Evolutionary conservation across 2,329 filamentous ascomycete species (phyloP).

Genomic region (Boeremia exigua): DNA sequence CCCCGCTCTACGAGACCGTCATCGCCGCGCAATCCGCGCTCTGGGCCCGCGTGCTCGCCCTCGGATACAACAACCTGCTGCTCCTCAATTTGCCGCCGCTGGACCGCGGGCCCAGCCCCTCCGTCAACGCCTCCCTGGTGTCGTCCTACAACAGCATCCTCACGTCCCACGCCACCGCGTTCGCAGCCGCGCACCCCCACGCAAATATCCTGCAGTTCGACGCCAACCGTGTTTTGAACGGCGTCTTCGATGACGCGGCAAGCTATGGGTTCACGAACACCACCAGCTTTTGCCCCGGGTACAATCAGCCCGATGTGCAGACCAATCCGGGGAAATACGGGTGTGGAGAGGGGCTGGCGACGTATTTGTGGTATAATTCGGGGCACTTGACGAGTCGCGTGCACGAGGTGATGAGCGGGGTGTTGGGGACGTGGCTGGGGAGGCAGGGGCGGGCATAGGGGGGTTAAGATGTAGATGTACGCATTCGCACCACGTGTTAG

Average conservation of each 20-base stretch:
- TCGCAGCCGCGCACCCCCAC: slow-evolving; percentile 41
- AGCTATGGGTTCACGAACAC: slow-evolving; percentile 55
- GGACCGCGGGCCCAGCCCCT: slow-evolving; percentile 6
- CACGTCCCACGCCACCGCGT: slow-evolving; percentile 40
- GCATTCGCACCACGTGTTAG: too few species aligned
- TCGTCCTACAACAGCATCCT: slow-evolving; percentile 54
- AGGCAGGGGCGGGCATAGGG: slow-evolving; percentile 14
- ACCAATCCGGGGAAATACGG: slow-evolving; percentile 54
- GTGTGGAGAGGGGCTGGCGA: slow-evolving; percentile 49
- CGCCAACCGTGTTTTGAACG: slow-evolving; percentile 51
- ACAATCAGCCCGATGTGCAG: slow-evolving; percentile 55
- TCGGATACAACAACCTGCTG: slow-evolving; percentile 56
- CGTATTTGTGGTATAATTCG: slow-evolving; percentile 58
- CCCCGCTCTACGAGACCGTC: slow-evolving; percentile 53
- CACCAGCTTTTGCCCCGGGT: slow-evolving; percentile 54
- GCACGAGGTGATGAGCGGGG: slow-evolving; percentile 48
- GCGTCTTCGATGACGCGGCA: slow-evolving; percentile 51
- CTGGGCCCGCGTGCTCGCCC: slow-evolving; percentile 49
- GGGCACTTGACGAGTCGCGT: slow-evolving; percentile 55
- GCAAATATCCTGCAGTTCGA: slow-evolving; percentile 54
- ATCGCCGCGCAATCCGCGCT: slow-evolving; percentile 51
- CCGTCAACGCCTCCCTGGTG: slow-evolving; percentile 46
- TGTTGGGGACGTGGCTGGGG: slow-evolving; percentile 27
- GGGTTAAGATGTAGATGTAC: too few species aligned
- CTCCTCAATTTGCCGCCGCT: slow-evolving; percentile 29